These are phyloP conservation scores for Adansonia gregorii DNA, from an alignment of 441 rosid genomes.

Conservation along the genomic window DNA sequence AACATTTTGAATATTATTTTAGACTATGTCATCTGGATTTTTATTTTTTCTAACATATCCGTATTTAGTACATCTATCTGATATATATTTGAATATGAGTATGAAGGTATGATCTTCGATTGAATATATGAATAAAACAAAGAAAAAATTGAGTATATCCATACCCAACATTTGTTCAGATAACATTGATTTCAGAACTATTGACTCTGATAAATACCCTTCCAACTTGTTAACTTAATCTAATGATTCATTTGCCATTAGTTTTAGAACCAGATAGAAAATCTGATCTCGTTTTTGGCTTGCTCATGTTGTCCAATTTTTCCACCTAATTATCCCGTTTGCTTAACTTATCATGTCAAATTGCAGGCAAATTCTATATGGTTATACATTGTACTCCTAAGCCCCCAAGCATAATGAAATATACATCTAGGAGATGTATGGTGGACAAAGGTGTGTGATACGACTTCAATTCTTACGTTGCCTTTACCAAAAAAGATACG, in stretches of 20 bases:
- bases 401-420: conserved; percentile 84
- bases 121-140: too few species aligned
- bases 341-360: background rate
- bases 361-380: conserved; percentile 85
- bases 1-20: background rate
- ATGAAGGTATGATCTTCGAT: background rate
- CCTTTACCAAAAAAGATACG: background rate
- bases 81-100: too few species aligned
- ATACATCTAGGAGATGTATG: conserved; percentile 77
- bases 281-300: background rate
- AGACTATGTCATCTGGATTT: too few species aligned
- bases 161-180: too few species aligned
- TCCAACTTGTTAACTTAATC: too few species aligned
- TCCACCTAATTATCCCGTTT: background rate
- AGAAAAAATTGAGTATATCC: too few species aligned
- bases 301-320: background rate
- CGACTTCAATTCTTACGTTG: background rate
- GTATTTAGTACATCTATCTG: too few species aligned
- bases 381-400: conserved; percentile 80
- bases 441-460: too few species aligned
- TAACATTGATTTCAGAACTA: background rate
- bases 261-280: background rate
- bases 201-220: background rate
- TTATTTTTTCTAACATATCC: too few species aligned
- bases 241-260: background rate